A percentile compares a stretch with the other conserved stretches of the same genome.
Evolutionary conservation across 768 basidiomycete genomes (phyloP).

Genomic region (Heimioporus sp.): DNA sequence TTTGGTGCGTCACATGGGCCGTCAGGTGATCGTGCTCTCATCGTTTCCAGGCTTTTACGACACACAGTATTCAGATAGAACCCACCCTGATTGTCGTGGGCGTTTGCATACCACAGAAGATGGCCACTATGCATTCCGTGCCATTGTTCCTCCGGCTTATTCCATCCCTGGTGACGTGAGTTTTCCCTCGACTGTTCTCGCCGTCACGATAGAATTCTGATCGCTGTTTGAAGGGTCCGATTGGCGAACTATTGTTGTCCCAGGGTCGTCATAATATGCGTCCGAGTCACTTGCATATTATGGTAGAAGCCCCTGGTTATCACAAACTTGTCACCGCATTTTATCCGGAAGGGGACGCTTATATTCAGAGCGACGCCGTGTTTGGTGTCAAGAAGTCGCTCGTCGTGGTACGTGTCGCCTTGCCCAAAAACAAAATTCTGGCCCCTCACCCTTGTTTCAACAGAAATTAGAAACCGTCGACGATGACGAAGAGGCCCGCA

Average conservation of each 20-base stretch:
- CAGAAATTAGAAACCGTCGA: constrained; percentile 54
- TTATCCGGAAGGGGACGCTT: constrained; percentile 70
- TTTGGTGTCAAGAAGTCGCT: constrained; percentile 83
- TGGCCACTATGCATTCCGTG: constrained; percentile 68
- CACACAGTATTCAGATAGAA: constrained; percentile 53
- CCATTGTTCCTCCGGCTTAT: constrained; percentile 66
- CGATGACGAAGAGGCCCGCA: constrained; percentile 52
- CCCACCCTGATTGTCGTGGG: constrained; percentile 71
- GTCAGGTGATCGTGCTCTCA: constrained; percentile 22
- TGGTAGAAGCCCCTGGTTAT: constrained; percentile 69
- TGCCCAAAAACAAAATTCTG: not conserved
- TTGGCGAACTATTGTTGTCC: constrained; percentile 54
- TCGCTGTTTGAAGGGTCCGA: constrained; percentile 52
- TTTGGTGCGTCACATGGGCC: constrained; percentile 41
- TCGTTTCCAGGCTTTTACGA: constrained; percentile 32
- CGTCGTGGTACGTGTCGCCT: constrained; percentile 56
- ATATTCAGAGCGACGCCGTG: constrained; percentile 67
- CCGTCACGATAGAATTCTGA: constrained; percentile 6
- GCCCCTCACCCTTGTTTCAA: not conserved
- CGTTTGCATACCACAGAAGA: constrained; percentile 56
- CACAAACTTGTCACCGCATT: constrained; percentile 71
- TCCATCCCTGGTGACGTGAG: constrained; percentile 71
- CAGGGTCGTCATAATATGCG: constrained; percentile 73
- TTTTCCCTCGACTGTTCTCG: constrained; percentile 3
- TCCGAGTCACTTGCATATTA: constrained; percentile 78